phyloP scores from a whole-genome alignment of 2,329 filamentous ascomycete species.

The Claviceps pazoutovae region DNA sequence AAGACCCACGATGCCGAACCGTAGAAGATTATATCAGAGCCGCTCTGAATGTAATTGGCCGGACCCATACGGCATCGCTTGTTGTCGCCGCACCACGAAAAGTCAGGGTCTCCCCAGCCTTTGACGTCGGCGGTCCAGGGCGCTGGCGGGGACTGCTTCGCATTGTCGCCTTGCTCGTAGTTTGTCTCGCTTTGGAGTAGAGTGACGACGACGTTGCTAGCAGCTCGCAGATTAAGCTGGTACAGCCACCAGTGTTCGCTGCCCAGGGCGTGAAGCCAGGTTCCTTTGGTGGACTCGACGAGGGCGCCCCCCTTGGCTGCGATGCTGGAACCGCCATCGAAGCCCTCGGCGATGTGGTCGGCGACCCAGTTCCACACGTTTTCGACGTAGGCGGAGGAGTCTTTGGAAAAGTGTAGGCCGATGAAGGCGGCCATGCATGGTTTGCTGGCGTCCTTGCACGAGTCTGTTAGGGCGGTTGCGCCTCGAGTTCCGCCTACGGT shows the following conservation, averaged over 20 bases:
- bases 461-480: conserved; percentile 22
- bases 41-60: conserved; percentile 28
- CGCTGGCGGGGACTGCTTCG: conserved; percentile 19
- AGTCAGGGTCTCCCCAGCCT: conserved; percentile 28
- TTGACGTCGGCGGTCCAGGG: conserved; percentile 24
- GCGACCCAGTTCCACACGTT: conserved; percentile 26
- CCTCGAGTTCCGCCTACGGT: conserved; percentile 29
- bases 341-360: conserved; percentile 33
- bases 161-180: conserved; percentile 20
- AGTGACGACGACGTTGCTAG: conserved; percentile 34
- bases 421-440: conserved; percentile 33
- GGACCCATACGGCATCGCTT: conserved; percentile 28
- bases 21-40: conserved; percentile 26
- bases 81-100: conserved; percentile 24
- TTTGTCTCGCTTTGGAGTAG: conserved; percentile 42
- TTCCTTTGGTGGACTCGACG: conserved; percentile 31
- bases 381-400: conserved; percentile 12
- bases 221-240: conserved; percentile 38
- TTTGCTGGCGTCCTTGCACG: conserved; percentile 19
- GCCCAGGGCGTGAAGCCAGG: conserved; percentile 33
- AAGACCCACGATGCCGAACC: conserved; percentile 30
- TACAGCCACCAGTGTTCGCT: conserved; percentile 46
- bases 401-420: conserved; percentile 32
- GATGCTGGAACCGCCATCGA: conserved; percentile 28
- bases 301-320: conserved; percentile 34